A percentile compares a stretch with the other conserved stretches of the same genome.
These are phyloP conservation scores for Xylariomycetidae sp. DNA, from an alignment of 2,329 filamentous ascomycete genomes.

Conservation along the genomic window DNA sequence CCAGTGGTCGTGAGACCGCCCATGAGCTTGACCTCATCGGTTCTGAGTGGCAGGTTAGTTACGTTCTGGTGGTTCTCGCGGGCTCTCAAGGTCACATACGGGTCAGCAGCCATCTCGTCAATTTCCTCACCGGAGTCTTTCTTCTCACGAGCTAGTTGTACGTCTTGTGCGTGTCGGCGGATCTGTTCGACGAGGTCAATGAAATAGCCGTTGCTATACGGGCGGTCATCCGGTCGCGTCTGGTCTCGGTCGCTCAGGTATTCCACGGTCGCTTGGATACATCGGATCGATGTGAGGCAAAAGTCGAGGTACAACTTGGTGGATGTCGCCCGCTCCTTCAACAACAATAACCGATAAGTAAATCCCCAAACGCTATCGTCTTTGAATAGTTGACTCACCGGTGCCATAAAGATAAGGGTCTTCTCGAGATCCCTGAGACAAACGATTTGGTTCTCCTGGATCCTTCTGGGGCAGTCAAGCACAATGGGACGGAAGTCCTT, in stretches of 20 bases:
- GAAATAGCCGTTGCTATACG: constrained; percentile 95
- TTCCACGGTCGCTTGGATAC: constrained; percentile 83
- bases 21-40: constrained; percentile 70
- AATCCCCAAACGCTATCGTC: constrained; percentile 52
- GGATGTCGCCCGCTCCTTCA: constrained; percentile 72
- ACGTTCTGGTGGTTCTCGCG: constrained; percentile 9
- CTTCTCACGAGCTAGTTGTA: constrained; percentile 68
- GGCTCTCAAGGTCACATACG: too few relatives aligned
- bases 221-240: constrained; percentile 74
- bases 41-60: constrained; percentile 28
- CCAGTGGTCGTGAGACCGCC: constrained; percentile 79
- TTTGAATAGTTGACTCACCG: constrained; percentile 68
- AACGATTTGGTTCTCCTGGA: constrained; percentile 77
- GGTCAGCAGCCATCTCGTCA: constrained; percentile 52
- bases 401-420: constrained; percentile 82
- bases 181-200: constrained; percentile 95
- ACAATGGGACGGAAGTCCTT: constrained; percentile 79
- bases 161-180: constrained; percentile 77
- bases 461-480: constrained; percentile 70
- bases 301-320: constrained; percentile 74
- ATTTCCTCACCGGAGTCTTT: constrained; percentile 44
- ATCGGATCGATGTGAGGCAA: constrained; percentile 83
- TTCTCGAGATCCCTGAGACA: constrained; percentile 93
- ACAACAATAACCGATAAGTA: constrained; percentile 64
- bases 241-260: constrained; percentile 82